Evolutionary conservation across 768 basidiomycete species (phyloP).

Genomic region (Phylloporus arenicola): DNA sequence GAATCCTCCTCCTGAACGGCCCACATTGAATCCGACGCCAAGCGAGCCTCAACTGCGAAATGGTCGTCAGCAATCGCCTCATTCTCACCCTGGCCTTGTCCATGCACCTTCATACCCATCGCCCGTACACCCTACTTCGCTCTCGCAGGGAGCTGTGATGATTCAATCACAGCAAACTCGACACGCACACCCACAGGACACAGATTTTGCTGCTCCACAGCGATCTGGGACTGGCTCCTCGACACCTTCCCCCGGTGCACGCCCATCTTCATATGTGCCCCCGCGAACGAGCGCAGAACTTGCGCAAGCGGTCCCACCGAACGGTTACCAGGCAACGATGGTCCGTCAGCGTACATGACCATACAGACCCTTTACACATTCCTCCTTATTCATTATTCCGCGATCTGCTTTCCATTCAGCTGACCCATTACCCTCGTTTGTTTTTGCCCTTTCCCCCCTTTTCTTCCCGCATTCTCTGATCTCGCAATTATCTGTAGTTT

Average conservation of each 20-base stretch:
- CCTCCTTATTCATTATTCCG: conserved; percentile 13
- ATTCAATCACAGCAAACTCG: conserved; percentile 41
- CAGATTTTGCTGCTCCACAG: conserved; percentile 34
- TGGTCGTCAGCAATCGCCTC: conserved; percentile 37
- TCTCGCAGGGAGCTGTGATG: conserved; percentile 41
- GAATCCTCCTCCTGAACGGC: conserved; percentile 44
- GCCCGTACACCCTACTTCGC: conserved; percentile 39
- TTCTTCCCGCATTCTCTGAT: conserved; percentile 29
- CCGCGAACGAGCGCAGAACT: conserved; percentile 43
- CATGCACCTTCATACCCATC: conserved; percentile 43
- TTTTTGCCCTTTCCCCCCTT: conserved; percentile 15
- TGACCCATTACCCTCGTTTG: conserved; percentile 26
- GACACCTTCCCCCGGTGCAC: conserved; percentile 33
- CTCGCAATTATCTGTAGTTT: conserved; percentile 59
- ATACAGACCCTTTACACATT: background rate
- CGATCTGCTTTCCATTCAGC: conserved; percentile 22
- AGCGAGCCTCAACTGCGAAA: conserved; percentile 36
- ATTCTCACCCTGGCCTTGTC: conserved; percentile 34
- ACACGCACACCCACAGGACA: conserved; percentile 41
- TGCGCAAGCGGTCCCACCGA: conserved; percentile 33
- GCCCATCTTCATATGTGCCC: conserved; percentile 49
- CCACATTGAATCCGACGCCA: conserved; percentile 36
- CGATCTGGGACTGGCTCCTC: conserved; percentile 35
- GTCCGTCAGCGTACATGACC: conserved; percentile 49
- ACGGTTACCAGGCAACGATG: conserved; percentile 43